phyloP scores from a whole-genome alignment of 108 stramenopile genomes.

The Aurantiochytrium sp. region DNA sequence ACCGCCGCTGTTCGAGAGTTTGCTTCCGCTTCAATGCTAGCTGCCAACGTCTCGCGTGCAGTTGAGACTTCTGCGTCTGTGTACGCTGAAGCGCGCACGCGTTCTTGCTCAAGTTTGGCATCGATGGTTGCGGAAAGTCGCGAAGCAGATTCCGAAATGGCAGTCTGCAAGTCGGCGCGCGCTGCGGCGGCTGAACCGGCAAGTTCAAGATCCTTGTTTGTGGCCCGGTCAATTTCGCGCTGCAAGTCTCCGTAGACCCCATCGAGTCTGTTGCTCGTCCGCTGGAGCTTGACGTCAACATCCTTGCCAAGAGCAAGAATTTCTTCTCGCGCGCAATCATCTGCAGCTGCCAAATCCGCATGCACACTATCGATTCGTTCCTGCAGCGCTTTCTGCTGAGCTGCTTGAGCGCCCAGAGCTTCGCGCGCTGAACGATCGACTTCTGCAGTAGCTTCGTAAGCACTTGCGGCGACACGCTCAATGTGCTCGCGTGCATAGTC shows the following conservation, averaged over 20 bases:
- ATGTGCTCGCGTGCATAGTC: not conserved
- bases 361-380: not conserved
- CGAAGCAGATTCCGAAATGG: not conserved
- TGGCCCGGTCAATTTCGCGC: not conserved
- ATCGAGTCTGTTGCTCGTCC: not conserved
- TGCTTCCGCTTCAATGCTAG: not conserved
- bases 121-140: not conserved
- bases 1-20: not conserved
- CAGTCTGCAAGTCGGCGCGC: not conserved
- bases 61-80: not conserved
- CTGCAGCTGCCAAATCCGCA: not conserved
- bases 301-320: not conserved
- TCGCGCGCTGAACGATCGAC: not conserved
- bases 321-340: not conserved
- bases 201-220: not conserved
- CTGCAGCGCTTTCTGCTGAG: not conserved
- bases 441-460: not conserved
- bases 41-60: not conserved
- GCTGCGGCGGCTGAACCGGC: not conserved
- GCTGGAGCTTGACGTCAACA: not conserved
- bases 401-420: not conserved
- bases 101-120: not conserved
- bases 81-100: not conserved
- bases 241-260: not conserved
- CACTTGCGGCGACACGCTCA: not conserved